These are phyloP conservation scores for Dothistroma pini DNA, from an alignment of 2,329 filamentous ascomycete species.

Conservation along the genomic window DNA sequence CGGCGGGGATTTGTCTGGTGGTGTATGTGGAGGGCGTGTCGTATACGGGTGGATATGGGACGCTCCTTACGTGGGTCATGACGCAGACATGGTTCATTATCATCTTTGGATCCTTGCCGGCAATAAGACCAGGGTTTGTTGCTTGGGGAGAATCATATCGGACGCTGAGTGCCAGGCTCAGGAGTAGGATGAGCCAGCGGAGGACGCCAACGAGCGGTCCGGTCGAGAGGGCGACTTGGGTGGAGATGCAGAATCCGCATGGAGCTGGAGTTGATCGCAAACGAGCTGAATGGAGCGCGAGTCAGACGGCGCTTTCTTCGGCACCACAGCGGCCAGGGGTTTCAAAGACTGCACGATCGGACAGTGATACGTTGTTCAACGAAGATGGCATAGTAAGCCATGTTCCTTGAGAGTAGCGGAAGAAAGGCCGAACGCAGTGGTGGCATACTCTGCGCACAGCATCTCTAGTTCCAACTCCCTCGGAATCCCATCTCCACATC, in stretches of 20 bases:
- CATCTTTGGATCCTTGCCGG: conserved; percentile 22
- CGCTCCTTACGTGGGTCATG: conserved; percentile 11
- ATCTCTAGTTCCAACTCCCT: too few relatives aligned
- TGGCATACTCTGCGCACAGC: too few relatives aligned
- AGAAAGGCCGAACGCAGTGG: too few relatives aligned
- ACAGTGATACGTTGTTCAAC: background rate
- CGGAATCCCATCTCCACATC: too few relatives aligned
- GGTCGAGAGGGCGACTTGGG: background rate
- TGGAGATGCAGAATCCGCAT: background rate
- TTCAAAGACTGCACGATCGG: background rate
- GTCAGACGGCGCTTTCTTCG: background rate
- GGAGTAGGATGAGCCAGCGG: background rate
- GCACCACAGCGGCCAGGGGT: background rate
- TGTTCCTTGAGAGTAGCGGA: background rate
- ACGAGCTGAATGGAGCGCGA: background rate
- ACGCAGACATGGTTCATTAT: conserved; percentile 25
- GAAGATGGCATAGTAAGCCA: background rate
- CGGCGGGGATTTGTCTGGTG: conserved; percentile 22
- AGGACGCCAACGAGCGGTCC: background rate
- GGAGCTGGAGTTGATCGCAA: background rate
- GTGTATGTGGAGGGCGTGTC: conserved; percentile 9
- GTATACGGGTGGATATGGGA: conserved; percentile 8
- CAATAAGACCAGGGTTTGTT: conserved; percentile 16
- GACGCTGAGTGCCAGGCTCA: background rate
- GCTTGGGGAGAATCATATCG: background rate